Percentiles rank a stretch among this genome's conserved stretches.
Conservation (phyloP, 495 filamentous ascomycete species). For the Hamigera avellanea region DNA sequence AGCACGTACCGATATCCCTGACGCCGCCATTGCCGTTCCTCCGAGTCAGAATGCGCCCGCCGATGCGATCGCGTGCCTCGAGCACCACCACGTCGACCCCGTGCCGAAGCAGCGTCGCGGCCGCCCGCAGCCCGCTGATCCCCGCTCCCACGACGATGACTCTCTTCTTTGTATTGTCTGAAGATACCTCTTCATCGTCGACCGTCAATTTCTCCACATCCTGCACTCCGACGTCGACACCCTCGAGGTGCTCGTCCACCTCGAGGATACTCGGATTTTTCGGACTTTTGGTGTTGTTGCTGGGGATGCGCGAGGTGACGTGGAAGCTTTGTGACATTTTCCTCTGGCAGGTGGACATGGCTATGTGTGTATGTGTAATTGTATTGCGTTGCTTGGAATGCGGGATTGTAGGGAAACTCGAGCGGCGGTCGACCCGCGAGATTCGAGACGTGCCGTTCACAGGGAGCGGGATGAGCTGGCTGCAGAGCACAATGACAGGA, state of each 20-base stretch:
- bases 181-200: slow-evolving; percentile 8
- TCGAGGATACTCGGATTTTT: slow-evolving; percentile 14
- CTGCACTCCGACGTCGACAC: too few relatives aligned
- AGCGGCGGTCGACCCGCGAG: too few relatives aligned
- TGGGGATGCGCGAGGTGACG: slow-evolving; percentile 5
- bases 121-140: slow-evolving; percentile 13
- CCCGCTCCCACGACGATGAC: slow-evolving; percentile 17
- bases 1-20: slow-evolving; percentile 1
- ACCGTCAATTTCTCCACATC: too few relatives aligned
- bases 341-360: slow-evolving; percentile 15
- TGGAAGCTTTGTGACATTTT: slow-evolving; percentile 15
- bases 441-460: too few relatives aligned
- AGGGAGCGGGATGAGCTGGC: too few relatives aligned
- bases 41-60: slow-evolving; percentile 12
- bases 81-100: slow-evolving; percentile 13
- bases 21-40: slow-evolving; percentile 5
- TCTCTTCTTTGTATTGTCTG: slow-evolving; percentile 13
- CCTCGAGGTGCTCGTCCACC: slow-evolving; percentile 9
- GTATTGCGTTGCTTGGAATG: too few relatives aligned
- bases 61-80: slow-evolving; percentile 17
- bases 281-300: slow-evolving; percentile 8
- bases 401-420: too few relatives aligned
- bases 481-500: too few relatives aligned
- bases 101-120: slow-evolving; percentile 8
- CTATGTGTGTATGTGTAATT: too few relatives aligned